Evolutionary conservation across 2,329 filamentous ascomycete species (phyloP).

Genomic region (Sclerotinia borealis): DNA sequence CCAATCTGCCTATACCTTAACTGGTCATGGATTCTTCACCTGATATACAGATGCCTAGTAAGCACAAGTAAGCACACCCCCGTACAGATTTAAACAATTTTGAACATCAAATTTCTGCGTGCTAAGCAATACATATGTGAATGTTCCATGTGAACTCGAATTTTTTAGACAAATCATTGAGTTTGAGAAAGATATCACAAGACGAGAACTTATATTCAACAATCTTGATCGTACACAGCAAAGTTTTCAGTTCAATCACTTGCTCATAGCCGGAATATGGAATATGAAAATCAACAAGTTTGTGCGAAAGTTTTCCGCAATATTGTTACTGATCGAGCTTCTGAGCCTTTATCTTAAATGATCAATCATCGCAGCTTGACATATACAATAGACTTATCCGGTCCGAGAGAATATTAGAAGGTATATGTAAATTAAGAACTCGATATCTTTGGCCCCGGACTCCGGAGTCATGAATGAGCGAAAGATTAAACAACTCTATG

Average conservation of each 20-base stretch:
- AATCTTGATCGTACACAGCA: background rate
- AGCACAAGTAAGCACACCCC: background rate
- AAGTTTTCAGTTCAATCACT: background rate
- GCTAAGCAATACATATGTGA: background rate
- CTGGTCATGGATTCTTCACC: background rate
- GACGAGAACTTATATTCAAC: background rate
- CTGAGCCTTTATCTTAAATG: background rate
- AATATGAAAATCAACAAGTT: background rate
- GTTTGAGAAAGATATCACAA: background rate
- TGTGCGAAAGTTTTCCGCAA: background rate
- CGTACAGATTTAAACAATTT: too few species aligned
- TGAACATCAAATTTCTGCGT: background rate
- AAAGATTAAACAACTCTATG: too few species aligned
- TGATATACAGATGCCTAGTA: background rate
- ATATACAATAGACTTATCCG: background rate
- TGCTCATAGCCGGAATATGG: background rate
- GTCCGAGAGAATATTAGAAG: background rate
- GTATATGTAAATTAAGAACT: too few species aligned
- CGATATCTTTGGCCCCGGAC: too few species aligned
- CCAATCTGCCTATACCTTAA: background rate
- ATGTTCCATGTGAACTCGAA: background rate
- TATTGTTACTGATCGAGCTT: too few species aligned
- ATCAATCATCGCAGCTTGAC: background rate
- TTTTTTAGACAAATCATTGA: background rate
- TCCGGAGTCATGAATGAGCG: too few species aligned